Conservation (phyloP, 768 basidiomycete species). For the Auricularia sp. region DNA sequence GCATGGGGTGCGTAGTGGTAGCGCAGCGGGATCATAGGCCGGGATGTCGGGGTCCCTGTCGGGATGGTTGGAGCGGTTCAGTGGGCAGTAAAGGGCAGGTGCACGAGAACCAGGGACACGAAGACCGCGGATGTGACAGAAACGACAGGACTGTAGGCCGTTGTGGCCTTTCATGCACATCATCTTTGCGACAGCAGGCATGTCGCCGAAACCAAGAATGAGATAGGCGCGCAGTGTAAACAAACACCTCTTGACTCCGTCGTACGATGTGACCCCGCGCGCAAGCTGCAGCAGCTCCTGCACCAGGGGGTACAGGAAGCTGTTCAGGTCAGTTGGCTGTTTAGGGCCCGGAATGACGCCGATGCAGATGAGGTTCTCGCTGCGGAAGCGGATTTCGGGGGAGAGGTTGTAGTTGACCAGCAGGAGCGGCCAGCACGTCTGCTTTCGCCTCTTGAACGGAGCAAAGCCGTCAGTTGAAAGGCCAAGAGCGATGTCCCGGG, state of each 20-base stretch:
- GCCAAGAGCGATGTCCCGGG: constrained; percentile 33
- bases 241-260: constrained; percentile 15
- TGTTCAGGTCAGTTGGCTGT: constrained; percentile 30
- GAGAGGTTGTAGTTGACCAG: constrained; percentile 34
- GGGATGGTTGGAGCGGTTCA: constrained; percentile 16
- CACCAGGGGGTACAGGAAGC: constrained; percentile 28
- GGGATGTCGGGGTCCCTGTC: constrained; percentile 17
- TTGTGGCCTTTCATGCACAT: constrained; percentile 37
- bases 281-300: constrained; percentile 28
- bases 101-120: constrained; percentile 7
- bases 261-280: constrained; percentile 31
- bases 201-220: constrained; percentile 24
- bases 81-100: constrained; percentile 21
- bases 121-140: constrained; percentile 28
- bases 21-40: too few species aligned
- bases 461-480: constrained; percentile 35
- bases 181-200: constrained; percentile 21
- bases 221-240: constrained; percentile 25
- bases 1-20: too few species aligned
- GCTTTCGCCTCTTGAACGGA: constrained; percentile 24
- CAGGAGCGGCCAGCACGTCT: constrained; percentile 33
- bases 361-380: constrained; percentile 27
- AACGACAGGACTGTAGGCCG: constrained; percentile 25
- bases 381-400: constrained; percentile 28
- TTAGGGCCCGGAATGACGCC: constrained; percentile 39